Percentiles rank a stretch among this genome's conserved stretches.
Conservation (phyloP, 768 basidiomycete species). For the Boletus rex-veris region DNA sequence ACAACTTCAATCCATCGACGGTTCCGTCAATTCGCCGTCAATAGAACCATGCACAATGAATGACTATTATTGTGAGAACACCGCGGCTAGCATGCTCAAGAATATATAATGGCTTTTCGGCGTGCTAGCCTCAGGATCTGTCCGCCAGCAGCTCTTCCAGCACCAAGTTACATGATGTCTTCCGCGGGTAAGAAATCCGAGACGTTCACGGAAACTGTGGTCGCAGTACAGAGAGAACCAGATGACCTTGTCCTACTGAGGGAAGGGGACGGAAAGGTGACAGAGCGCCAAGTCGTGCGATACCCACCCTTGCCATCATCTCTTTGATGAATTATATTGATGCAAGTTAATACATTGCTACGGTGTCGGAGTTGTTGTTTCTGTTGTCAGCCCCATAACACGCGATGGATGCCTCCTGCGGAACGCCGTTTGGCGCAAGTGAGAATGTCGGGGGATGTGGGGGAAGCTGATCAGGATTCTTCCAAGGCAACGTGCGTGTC, state of each 20-base stretch:
- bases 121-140: too few species aligned
- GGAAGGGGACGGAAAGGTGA: conserved; percentile 11
- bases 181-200: conserved; percentile 7
- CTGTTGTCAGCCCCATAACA: conserved; percentile 52
- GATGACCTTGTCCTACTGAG: conserved; percentile 12
- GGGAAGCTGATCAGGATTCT: conserved; percentile 58
- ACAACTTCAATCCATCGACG: too few species aligned
- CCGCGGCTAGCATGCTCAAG: too few species aligned
- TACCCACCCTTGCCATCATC: conserved; percentile 27
- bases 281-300: conserved; percentile 23
- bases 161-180: conserved; percentile 3
- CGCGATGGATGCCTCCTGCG: conserved; percentile 50
- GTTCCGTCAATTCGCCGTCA: too few species aligned
- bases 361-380: not conserved
- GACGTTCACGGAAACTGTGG: conserved; percentile 4
- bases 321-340: conserved; percentile 28
- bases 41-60: too few species aligned
- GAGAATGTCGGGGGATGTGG: conserved; percentile 65
- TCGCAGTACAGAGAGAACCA: not conserved
- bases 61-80: too few species aligned
- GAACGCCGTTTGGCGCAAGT: conserved; percentile 58
- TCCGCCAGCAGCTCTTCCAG: not conserved
- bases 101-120: too few species aligned
- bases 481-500: conserved; percentile 11
- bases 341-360: conserved; percentile 4